A percentile compares a stretch with the other conserved stretches of the same genome.
Conservation (phyloP, 106 monocot species). For the Alisma plantagoaquatica region DNA sequence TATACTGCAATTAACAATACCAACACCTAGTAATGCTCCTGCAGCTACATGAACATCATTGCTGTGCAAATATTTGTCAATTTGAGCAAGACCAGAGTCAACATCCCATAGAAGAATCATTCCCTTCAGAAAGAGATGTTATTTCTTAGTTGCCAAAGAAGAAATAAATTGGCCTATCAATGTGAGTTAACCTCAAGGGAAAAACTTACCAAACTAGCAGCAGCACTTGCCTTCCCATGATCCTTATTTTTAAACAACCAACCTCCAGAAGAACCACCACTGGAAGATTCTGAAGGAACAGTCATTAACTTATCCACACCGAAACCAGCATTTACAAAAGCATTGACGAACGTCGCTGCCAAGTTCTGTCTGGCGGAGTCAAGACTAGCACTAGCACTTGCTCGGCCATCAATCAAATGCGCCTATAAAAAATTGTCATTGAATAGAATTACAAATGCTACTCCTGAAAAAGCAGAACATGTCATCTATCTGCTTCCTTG, state of each 20-base stretch:
- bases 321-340: conserved; percentile 98
- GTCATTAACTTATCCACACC: conserved; percentile 99
- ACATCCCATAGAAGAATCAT: conserved; percentile 98
- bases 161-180: too few species aligned
- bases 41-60: conserved; percentile 86
- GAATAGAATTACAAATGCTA: too few species aligned
- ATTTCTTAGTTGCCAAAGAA: too few species aligned
- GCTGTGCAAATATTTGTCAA: conserved; percentile 90
- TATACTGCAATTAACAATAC: conserved; percentile 87
- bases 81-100: conserved; percentile 84
- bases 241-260: conserved; percentile 99
- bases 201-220: conserved; percentile 97
- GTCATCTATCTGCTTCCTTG: too few species aligned
- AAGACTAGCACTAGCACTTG: conserved; percentile 71
- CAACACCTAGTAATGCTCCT: conserved; percentile 91
- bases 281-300: conserved; percentile 56
- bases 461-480: too few species aligned
- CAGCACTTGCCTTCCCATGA: conserved; percentile 95
- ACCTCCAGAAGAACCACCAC: conserved; percentile 47
- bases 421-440: conserved; percentile 44
- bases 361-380: conserved; percentile 96
- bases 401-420: conserved; percentile 93
- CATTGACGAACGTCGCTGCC: conserved; percentile 98
- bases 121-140: conserved; percentile 51
- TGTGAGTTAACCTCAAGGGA: too few species aligned